Evolutionary conservation across 2,329 filamentous ascomycete genomes (phyloP).

Genomic region (Clonostachys byssicola): DNA sequence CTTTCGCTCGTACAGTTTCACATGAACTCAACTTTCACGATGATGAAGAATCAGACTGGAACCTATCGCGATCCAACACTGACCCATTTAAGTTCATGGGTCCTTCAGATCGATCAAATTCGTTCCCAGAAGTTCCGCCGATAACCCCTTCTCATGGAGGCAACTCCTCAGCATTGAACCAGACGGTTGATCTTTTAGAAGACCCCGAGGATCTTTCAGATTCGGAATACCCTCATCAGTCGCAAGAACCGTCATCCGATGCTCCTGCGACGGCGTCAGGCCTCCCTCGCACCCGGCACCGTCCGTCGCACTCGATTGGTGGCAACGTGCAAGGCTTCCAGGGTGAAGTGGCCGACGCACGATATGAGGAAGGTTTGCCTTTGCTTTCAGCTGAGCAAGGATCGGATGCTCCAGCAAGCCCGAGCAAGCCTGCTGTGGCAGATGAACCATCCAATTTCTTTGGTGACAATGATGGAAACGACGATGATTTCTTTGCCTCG

Average conservation of each 20-base stretch:
- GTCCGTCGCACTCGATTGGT: conserved; percentile 31
- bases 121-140: conserved; percentile 54
- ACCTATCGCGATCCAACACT: conserved; percentile 41
- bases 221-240: conserved; percentile 17
- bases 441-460: too few relatives aligned
- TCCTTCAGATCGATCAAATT: conserved; percentile 54
- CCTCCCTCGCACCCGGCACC: conserved; percentile 1
- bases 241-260: conserved; percentile 27
- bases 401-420: neutral
- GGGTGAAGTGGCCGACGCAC: conserved; percentile 45
- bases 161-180: conserved; percentile 19
- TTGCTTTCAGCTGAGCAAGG: conserved; percentile 41
- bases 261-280: conserved; percentile 7
- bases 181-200: conserved; percentile 46
- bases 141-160: conserved; percentile 10
- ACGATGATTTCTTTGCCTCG: conserved; percentile 29
- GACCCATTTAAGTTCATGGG: conserved; percentile 60
- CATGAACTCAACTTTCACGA: conserved; percentile 56
- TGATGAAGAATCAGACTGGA: conserved; percentile 58
- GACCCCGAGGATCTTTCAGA: conserved; percentile 40
- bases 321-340: conserved; percentile 33
- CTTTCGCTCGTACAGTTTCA: conserved; percentile 60
- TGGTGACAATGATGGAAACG: conserved; percentile 6
- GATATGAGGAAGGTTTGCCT: conserved; percentile 68
- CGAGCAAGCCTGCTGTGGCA: neutral